Evolutionary conservation across 768 basidiomycete species (phyloP).

Genomic region (Xerocomellus intermedius): DNA sequence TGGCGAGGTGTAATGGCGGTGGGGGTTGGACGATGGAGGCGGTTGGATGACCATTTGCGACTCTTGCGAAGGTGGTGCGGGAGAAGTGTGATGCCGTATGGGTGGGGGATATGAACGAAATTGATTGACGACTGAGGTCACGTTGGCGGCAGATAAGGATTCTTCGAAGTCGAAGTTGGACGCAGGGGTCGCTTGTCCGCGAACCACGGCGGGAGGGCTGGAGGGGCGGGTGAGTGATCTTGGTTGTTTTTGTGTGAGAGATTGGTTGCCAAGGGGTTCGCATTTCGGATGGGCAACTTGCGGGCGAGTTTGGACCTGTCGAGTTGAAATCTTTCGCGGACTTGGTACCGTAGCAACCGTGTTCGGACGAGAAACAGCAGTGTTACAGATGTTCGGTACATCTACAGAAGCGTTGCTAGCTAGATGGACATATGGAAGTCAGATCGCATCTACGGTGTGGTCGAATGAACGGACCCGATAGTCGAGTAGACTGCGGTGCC

Average conservation of each 20-base stretch:
- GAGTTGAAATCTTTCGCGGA: constrained; percentile 4
- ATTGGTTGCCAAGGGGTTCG: constrained; percentile 16
- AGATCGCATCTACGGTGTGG: background rate
- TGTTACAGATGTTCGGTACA: background rate
- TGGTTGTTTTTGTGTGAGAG: constrained; percentile 3
- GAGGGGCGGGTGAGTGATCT: background rate
- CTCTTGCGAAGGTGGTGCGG: constrained; percentile 16
- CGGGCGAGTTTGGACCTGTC: constrained; percentile 5
- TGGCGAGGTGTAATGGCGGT: constrained; percentile 11
- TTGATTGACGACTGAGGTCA: constrained; percentile 33
- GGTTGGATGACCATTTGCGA: constrained; percentile 4
- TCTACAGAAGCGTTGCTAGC: constrained; percentile 3
- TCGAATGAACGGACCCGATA: constrained; percentile 17
- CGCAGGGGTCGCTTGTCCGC: constrained; percentile 15
- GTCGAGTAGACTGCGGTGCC: background rate
- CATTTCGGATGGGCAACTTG: constrained; percentile 10
- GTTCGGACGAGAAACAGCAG: background rate
- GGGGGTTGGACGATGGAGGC: constrained; percentile 4
- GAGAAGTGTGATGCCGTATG: constrained; percentile 22
- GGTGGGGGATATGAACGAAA: constrained; percentile 30
- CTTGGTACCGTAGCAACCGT: constrained; percentile 22
- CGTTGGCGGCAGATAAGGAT: constrained; percentile 29
- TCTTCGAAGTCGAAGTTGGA: constrained; percentile 30
- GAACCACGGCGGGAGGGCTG: constrained; percentile 22
- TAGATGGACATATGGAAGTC: constrained; percentile 3